Conservation (phyloP, 208 protist genomes). For the Wallacemonas sp. region DNA sequence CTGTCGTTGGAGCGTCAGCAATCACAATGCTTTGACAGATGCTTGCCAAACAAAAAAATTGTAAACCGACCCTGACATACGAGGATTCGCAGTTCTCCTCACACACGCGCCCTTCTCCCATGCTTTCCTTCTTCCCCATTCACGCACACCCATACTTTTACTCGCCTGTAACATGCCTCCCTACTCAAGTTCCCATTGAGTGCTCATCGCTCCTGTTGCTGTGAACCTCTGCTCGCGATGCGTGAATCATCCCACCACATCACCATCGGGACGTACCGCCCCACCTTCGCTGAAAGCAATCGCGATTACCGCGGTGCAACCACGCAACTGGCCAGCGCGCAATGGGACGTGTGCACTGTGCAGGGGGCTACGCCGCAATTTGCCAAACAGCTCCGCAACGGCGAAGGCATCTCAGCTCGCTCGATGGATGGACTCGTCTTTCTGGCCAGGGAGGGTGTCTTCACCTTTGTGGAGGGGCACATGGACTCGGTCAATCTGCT, state of each 20-base stretch:
- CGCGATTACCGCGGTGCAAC: background rate
- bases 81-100: too few species aligned
- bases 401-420: background rate
- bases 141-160: too few species aligned
- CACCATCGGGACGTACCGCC: background rate
- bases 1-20: too few species aligned
- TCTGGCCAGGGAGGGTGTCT: background rate
- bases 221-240: too few species aligned
- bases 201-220: too few species aligned
- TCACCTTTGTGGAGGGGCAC: background rate
- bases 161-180: too few species aligned
- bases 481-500: background rate
- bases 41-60: too few species aligned
- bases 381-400: background rate
- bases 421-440: background rate
- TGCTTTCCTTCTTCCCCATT: too few species aligned
- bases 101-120: too few species aligned
- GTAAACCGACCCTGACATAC: too few species aligned
- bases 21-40: too few species aligned
- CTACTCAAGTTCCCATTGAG: too few species aligned
- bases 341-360: background rate
- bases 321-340: background rate
- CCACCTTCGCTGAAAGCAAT: background rate
- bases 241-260: background rate
- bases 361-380: background rate